Conservation (phyloP, 225 moss, liverwort and hornwort genomes). For the Straminergon stramineum region DNA sequence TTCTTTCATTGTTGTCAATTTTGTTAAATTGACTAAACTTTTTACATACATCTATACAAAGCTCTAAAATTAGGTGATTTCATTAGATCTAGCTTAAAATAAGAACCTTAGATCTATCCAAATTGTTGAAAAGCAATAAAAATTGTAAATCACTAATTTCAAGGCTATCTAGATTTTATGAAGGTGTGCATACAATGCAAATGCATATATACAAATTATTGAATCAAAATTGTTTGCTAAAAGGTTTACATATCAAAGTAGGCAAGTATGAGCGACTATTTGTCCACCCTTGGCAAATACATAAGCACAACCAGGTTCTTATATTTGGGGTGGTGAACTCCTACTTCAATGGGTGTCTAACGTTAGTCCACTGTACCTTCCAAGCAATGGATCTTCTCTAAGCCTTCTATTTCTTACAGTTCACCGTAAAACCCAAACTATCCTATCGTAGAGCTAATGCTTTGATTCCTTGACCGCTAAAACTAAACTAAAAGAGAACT, state of each 20-base stretch:
- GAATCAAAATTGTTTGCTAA: background rate
- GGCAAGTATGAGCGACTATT: too few species aligned
- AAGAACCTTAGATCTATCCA: background rate
- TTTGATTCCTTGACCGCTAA: too few species aligned
- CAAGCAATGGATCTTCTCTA: too few species aligned
- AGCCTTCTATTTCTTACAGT: too few species aligned
- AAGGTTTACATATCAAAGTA: background rate
- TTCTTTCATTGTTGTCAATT: background rate
- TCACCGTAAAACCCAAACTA: too few species aligned
- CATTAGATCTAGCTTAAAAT: background rate
- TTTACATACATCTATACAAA: background rate
- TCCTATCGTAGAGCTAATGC: too few species aligned
- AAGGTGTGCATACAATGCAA: background rate
- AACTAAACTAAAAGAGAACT: too few species aligned
- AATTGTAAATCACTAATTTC: background rate
- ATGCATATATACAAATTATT: background rate
- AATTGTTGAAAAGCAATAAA: background rate
- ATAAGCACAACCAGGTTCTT: too few species aligned
- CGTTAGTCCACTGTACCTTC: too few species aligned
- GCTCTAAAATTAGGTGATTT: background rate
- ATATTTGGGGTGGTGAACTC: too few species aligned
- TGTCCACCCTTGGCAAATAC: too few species aligned
- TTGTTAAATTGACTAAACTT: fast-evolving
- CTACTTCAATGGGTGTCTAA: too few species aligned
- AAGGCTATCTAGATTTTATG: fast-evolving